Evolutionary conservation across 1,284 basidiomycete genomes (phyloP), one percentile per base, ranked within the genome.

Genomic region (Ustilago hordei): DNA sequence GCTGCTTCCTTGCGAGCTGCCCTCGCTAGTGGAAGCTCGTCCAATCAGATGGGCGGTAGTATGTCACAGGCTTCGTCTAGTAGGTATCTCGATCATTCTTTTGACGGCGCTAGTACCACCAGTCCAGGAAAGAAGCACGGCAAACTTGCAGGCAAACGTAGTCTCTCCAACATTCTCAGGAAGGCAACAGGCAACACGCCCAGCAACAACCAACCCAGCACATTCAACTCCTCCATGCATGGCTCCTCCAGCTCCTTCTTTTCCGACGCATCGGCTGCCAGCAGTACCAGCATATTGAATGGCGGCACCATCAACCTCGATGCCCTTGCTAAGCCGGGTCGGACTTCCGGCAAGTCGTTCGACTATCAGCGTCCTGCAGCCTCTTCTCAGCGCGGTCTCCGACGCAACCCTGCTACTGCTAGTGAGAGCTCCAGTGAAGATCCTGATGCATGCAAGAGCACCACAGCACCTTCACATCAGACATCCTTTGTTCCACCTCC

Each of bases 1-100:
- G 83, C 78, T 34, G 73, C 76, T 9, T 73, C 78, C 9, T 41
- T 85, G n/a, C 76, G 81, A 8, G 75, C 78, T 17, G 81, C 80
- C 2, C 72, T 84, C 2, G 61, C 61, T 2, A 60, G 59, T 28
- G 48, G 48, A 23, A 64, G 57, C 53, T 66, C 69, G 9, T 72
- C 70, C 12, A 35, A 58, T 6, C 60, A 73, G 3, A 38, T 58
- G 6, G 38, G 43, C 28, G 56, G 54, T 7, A 73, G 61, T 55
- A 19, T 58, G 38, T 64, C 64, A 31, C 70, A 72, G 36, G 57
- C 70, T 2, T 57, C 59, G 3, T 67, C 61, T 2, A 60, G 54
- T 50, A 59, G 54, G 36, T 60, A 57, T 31, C 17, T 58, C 1
- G 65, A 69, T n/a, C 59, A 62, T n/a, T 64, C 68, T 12, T 64